These are phyloP conservation scores for Pichia terricola DNA, from an alignment of 1,139 yeast genomes.

Conservation along the genomic window DNA sequence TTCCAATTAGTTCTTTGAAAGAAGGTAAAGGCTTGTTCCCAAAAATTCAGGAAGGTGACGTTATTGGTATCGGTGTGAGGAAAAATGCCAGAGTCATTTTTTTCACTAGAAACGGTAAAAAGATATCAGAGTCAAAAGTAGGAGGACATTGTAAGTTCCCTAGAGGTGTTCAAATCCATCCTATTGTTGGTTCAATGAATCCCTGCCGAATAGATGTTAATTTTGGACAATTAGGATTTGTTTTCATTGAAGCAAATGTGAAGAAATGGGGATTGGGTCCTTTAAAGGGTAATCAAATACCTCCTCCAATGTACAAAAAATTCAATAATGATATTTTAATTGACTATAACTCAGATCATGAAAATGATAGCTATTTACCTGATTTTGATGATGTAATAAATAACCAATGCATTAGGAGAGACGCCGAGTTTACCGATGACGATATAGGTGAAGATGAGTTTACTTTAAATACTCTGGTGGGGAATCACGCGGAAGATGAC, in stretches of 20 bases:
- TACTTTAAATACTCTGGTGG: slow-evolving; percentile 11
- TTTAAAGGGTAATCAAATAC: slow-evolving; percentile 48
- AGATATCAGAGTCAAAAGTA: slow-evolving; percentile 51
- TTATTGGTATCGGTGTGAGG: slow-evolving; percentile 58
- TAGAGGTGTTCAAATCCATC: slow-evolving; percentile 29
- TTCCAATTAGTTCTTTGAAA: slow-evolving; percentile 15
- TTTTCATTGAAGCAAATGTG: slow-evolving; percentile 50
- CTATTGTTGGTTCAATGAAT: slow-evolving; percentile 44
- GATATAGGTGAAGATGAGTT: slow-evolving; percentile 15
- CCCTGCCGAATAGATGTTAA: slow-evolving; percentile 46
- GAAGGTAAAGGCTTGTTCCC: slow-evolving; percentile 29
- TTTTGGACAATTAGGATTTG: slow-evolving; percentile 49
- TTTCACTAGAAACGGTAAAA: slow-evolving; percentile 63
- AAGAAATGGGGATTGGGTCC: slow-evolving; percentile 63
- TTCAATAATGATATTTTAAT: slow-evolving; percentile 45
- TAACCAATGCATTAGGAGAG: not conserved
- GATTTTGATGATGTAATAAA: slow-evolving; percentile 28
- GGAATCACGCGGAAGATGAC: no score
- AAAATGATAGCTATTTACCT: slow-evolving; percentile 44
- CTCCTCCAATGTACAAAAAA: slow-evolving; percentile 53
- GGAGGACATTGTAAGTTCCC: slow-evolving; percentile 57
- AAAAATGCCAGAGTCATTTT: slow-evolving; percentile 53
- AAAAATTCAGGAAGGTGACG: slow-evolving; percentile 45
- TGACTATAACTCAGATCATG: slow-evolving; percentile 47
- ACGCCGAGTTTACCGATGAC: slow-evolving; percentile 19